Evolutionary conservation across 2,329 filamentous ascomycete species (phyloP).

Genomic region (Pestalotiopsis sp.): DNA sequence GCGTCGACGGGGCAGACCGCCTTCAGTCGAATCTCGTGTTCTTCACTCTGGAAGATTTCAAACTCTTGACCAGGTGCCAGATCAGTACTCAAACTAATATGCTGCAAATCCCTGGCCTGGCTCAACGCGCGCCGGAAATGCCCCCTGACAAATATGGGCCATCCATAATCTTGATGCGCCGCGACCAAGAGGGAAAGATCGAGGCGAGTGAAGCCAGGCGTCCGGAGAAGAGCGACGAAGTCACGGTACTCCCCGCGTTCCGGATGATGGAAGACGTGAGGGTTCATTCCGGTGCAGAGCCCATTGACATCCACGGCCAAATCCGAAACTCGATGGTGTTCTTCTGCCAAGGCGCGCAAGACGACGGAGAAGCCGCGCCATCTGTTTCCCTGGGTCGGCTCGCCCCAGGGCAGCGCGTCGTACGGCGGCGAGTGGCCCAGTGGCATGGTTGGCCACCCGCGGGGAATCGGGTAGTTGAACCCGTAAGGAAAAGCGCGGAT

Average conservation of each 20-base stretch:
- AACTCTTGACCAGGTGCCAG: neutral
- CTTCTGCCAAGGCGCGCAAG: constrained; percentile 26
- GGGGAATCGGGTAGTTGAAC: constrained; percentile 41
- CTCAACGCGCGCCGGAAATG: constrained; percentile 21
- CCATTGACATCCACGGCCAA: constrained; percentile 35
- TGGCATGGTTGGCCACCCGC: constrained; percentile 29
- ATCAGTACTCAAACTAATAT: constrained; percentile 19
- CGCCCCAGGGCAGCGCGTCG: constrained; percentile 10
- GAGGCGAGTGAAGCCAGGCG: constrained; percentile 28
- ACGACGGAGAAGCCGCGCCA: constrained; percentile 36
- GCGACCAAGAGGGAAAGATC: constrained; percentile 25
- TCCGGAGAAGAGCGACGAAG: constrained; percentile 24
- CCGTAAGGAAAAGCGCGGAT: constrained; percentile 40
- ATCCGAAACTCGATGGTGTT: constrained; percentile 31
- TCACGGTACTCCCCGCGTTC: constrained; percentile 27
- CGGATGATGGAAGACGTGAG: constrained; percentile 28
- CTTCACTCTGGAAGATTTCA: neutral
- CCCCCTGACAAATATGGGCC: constrained; percentile 18
- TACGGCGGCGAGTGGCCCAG: neutral
- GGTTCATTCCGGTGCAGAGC: constrained; percentile 33
- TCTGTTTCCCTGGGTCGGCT: constrained; percentile 11
- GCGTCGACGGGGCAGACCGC: neutral
- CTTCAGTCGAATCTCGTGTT: neutral
- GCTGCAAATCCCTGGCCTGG: constrained; percentile 20
- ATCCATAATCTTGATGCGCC: constrained; percentile 9